Base-by-base conservation (phyloP, 495 filamentous ascomycete genomes). In the Massariosphaeria phaeospora region DNA sequence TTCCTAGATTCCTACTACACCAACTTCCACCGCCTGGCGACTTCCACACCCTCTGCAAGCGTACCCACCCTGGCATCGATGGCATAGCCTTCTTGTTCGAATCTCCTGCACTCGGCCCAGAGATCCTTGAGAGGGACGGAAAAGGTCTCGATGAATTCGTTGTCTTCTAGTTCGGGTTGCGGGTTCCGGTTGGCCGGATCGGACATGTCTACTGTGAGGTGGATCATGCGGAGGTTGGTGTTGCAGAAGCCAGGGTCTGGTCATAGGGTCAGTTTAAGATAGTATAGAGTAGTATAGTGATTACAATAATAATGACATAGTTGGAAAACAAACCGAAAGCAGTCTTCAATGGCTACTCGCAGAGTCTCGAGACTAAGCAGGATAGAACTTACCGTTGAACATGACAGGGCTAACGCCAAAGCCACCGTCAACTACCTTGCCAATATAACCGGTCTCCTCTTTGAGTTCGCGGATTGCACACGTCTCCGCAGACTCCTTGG, bases 111-210 rank as follows among this genome's bases (percentile, higher is more conserved):
- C 66, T 85, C 84, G 1, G 70, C 75, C 70, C 81, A 89, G 15
- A 95, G 67, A 25, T 76, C 71, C 45, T 68, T 75, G 31, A 95
- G 67, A 15, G 81, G 84, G 0, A 89, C 73, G 11, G 78, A 80
- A 62, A 95, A 95, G 24, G 83, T 84, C 68, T 94, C 88, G 57
- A 95, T 95, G 67, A 93, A 93, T 65, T 95, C 89, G 63, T 86
- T 86, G 35, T 93, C 89, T 52, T 95, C 89, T 1, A 95, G 75
- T 57, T 89, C 73, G 2, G 88, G 84, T 60, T 81, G 77, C 1
- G 81, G 84, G 50, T 83, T 75, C 53, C 81, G 80, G 59, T 91
- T 89, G 48, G 81, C 82, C 0, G 84, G 79, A 9, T 80, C 67
- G 11, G 71, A 79, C 76, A 87, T 82, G 69, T 95, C 88, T 50